Base-by-base conservation (phyloP, 2,329 filamentous ascomycete genomes). In the Aspergillus sp. region DNA sequence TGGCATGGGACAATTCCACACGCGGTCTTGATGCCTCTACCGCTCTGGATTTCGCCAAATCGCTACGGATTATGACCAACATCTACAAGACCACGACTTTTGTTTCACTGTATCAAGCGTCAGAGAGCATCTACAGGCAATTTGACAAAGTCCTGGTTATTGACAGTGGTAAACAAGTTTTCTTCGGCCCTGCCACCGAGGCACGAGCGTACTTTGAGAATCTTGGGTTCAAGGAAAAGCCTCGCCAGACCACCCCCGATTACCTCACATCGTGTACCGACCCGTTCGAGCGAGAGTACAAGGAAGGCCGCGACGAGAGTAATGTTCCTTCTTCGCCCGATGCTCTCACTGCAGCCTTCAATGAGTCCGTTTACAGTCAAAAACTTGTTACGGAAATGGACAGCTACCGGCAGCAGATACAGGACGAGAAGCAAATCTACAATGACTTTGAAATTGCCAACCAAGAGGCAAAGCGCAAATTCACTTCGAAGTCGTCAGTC, bases 111-210 rank as follows among this genome's bases (percentile, higher is more conserved):
- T 96, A 96, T 72, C 91, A 96, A 70, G 90, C 90, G 0, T 91
- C 88, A 0, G 90, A 95, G 74, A 91, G 86, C 66, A 91, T 93
- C 60, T 93, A 90, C 75, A 81, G 81, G 21, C 84, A 87, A 35
- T 93, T 93, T 61, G 90, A 96, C 78, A 95, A 93, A 73, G 90
- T 95, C 12, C 78, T 96, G 67, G 88, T 93, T 37, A 90, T 95
- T 55, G 89, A 93, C 60, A 83, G 84, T 41, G 90, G 90, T 2
- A 84, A 83, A 27, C 40, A 58, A 70, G 88, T 90, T 35, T 95
- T 86, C 75, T 92, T 90, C 59, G 90, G 90, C 1, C 87, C 87
- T 0, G 77, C 84, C 0, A 73, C 80, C 1, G 84, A 90, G 61
- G 90, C 90, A 1, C 81, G 89, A 24, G 75, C 74, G 49, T 93